Base-by-base conservation (phyloP, 495 filamentous ascomycete species). In the Extremus antarcticus region DNA sequence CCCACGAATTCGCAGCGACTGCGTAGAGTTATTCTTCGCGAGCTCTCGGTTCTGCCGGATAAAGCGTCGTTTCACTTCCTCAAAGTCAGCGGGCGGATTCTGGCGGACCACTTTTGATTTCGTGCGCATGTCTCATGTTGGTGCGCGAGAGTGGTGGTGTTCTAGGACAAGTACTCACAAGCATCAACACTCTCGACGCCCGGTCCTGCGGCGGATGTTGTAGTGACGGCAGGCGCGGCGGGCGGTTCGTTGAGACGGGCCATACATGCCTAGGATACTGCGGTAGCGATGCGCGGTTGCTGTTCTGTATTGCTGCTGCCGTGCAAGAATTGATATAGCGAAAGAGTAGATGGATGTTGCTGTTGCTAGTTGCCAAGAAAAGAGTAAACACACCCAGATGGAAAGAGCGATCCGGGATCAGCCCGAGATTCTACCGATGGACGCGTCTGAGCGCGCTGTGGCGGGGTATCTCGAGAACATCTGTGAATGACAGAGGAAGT, bases 1-100 rank as follows among this genome's bases (percentile, higher is more conserved):
- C 49, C 73, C 82, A 53, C 90, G 87, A 60, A 98, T 96, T 56
- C 87, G 86, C 32, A 91, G 74, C 17, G 88, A 90, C 68, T 96
- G 94, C 57, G 81, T 83, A 1, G 94, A 94, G 71, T 98, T 97
- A 57, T 82, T 81, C 64, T 75, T 76, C 46, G 90, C 90, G 55
- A 98, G 89, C 62, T 96, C 92, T 54, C 89, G 83, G 68, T 98
- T 98, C 67, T 98, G 92, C 40, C 91, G 81, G 47, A 95, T 73
- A 65, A 92, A 94, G 65, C 86, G 81, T 60, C 87, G 75, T 65
- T 88, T 90, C 38, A 95, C 89, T 94, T 57, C 55, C 32, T 54
- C 59, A 48, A 65, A 50, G 60, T 45, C 58, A 49, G 50, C 48
- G 35, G 32, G 60, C 58, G 52, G 68, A 24, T 32, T 47, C 16